Percentiles rank a stretch among this genome's conserved stretches.
These are phyloP conservation scores for Neonothopanus nambi DNA, from an alignment of 1,284 basidiomycete genomes.

Conservation along the genomic window DNA sequence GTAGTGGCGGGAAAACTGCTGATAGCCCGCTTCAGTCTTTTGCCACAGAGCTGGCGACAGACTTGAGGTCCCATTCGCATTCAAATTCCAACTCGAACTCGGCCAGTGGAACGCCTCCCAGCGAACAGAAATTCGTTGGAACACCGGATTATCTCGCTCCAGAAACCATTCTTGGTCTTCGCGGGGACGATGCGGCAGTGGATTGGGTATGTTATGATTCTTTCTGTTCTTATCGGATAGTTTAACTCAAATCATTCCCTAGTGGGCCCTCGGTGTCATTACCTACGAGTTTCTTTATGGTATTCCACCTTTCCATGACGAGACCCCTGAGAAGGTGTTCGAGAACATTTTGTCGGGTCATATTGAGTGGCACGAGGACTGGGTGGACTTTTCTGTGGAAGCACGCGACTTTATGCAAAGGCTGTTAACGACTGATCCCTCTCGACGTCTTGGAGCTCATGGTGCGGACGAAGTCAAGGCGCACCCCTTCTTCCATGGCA, in stretches of 20 bases:
- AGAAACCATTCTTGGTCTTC: conserved; percentile 94
- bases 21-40: conserved; percentile 83
- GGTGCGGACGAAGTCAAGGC: conserved; percentile 93
- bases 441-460: conserved; percentile 79
- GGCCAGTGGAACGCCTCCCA: conserved; percentile 63
- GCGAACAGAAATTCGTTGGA: conserved; percentile 93
- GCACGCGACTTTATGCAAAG: conserved; percentile 91
- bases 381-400: conserved; percentile 84
- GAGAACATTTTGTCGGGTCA: conserved; percentile 98
- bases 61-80: conserved; percentile 69
- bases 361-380: conserved; percentile 95
- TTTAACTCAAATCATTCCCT: conserved; percentile 20
- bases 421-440: conserved; percentile 83
- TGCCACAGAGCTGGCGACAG: conserved; percentile 78
- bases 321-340: conserved; percentile 96
- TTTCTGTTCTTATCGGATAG: conserved; percentile 6
- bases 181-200: conserved; percentile 93
- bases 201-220: conserved; percentile 78
- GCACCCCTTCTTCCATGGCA: conserved; percentile 88
- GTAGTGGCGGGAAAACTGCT: conserved; percentile 49
- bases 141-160: conserved; percentile 97
- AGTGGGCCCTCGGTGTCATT: conserved; percentile 98
- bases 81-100: conserved; percentile 46
- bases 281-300: conserved; percentile 99
- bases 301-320: conserved; percentile 96